Percentiles rank a stretch among this genome's conserved stretches.
phyloP scores from a whole-genome alignment of 192 early-diverging fungal genomes.

The Blastocladiella britannica region DNA sequence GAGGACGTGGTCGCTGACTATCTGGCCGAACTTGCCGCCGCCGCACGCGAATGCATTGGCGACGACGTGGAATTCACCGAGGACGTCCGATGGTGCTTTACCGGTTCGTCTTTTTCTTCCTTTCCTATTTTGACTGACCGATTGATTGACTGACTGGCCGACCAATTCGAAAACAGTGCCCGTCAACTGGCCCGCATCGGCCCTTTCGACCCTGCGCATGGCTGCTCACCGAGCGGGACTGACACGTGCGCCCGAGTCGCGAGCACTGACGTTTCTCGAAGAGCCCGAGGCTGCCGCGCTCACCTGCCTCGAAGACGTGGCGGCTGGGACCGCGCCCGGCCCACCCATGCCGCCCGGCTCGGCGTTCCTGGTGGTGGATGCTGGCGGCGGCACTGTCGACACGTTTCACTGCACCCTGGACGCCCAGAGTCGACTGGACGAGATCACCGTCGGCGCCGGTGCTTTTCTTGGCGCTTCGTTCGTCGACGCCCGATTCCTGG shows the following conservation, averaged over 20 bases:
- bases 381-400: constrained; percentile 5
- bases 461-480: constrained; percentile 5
- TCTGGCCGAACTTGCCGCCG: neutral
- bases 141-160: neutral
- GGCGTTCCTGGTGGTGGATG: constrained; percentile 2
- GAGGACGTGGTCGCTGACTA: constrained; percentile 3
- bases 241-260: neutral
- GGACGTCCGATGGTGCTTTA: neutral
- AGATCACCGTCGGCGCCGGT: constrained; percentile 1
- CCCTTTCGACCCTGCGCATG: constrained; percentile 1
- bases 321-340: no score
- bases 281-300: constrained; percentile 6
- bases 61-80: neutral
- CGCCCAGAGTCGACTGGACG: neutral
- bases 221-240: constrained; percentile 1
- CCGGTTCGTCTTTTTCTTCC: no score
- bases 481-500: constrained; percentile 1
- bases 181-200: neutral
- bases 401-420: constrained; percentile 4
- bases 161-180: neutral
- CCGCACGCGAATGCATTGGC: no score
- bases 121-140: neutral
- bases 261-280: constrained; percentile 1
- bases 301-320: neutral
- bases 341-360: constrained; percentile 2